These are phyloP conservation scores for Lachnum nothofagi DNA, from an alignment of 2,329 filamentous ascomycete species.

Conservation along the genomic window DNA sequence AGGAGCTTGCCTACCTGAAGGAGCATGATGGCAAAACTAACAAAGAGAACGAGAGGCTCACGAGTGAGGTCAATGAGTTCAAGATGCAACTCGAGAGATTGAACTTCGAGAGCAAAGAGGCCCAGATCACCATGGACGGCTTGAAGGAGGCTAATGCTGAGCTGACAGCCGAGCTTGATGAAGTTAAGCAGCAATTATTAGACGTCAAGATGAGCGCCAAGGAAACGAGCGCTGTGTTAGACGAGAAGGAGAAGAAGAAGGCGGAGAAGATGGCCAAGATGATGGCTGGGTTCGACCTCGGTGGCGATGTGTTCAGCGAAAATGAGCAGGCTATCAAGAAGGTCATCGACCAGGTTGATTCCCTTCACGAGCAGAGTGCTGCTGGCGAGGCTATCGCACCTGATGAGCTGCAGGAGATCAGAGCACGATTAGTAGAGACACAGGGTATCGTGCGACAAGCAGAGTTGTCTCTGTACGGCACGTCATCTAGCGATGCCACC, in stretches of 20 bases:
- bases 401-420: constrained; percentile 73
- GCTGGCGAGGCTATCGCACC: constrained; percentile 74
- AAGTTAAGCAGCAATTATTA: constrained; percentile 90
- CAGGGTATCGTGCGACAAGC: constrained; percentile 91
- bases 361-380: constrained; percentile 69
- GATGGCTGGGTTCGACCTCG: constrained; percentile 98
- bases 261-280: constrained; percentile 99
- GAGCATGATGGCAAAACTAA: constrained; percentile 77
- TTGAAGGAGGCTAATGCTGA: constrained; percentile 94
- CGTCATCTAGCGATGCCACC: constrained; percentile 58
- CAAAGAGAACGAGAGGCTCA: constrained; percentile 86
- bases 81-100: constrained; percentile 97
- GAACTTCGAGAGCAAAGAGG: constrained; percentile 93
- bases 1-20: constrained; percentile 79
- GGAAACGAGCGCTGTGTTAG: constrained; percentile 80
- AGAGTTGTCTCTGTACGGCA: constrained; percentile 75
- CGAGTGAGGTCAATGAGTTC: constrained; percentile 81
- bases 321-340: constrained; percentile 82
- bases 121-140: constrained; percentile 94
- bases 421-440: constrained; percentile 75
- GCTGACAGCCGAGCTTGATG: constrained; percentile 84
- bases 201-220: constrained; percentile 96
- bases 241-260: constrained; percentile 98
- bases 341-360: constrained; percentile 77
- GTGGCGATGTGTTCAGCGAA: constrained; percentile 85